Conservation (phyloP, 2,329 filamentous ascomycete genomes). For the Hansfordia pulvinata region DNA sequence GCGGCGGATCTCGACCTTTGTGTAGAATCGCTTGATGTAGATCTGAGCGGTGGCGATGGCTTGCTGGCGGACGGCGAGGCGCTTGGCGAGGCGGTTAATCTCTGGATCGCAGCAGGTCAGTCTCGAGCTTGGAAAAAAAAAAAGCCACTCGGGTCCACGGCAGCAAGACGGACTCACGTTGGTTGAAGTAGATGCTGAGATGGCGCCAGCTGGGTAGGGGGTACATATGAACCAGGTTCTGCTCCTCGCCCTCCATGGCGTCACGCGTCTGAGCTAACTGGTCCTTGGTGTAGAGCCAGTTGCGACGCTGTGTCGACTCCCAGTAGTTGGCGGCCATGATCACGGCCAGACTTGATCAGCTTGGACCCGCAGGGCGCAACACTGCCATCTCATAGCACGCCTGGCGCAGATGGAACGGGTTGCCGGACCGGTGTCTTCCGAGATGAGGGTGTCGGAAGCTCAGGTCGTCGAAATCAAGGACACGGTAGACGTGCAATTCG, state of each 20-base stretch:
- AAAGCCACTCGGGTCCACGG: too few species aligned
- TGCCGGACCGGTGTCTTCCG: constrained; percentile 2
- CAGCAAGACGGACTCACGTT: constrained; percentile 48
- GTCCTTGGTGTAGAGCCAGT: constrained; percentile 83
- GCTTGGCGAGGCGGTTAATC: constrained; percentile 69
- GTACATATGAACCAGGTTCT: constrained; percentile 61
- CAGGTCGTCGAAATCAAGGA: too few species aligned
- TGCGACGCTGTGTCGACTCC: constrained; percentile 80
- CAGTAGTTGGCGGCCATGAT: constrained; percentile 96
- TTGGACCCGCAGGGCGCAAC: too few species aligned
- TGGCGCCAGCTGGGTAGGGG: constrained; percentile 71
- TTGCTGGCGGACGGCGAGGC: constrained; percentile 77
- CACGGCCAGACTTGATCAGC: too few species aligned
- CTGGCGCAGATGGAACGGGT: constrained; percentile 8
- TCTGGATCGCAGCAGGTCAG: constrained; percentile 32
- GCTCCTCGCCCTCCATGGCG: constrained; percentile 65
- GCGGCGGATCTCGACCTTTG: constrained; percentile 75
- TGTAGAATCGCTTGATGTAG: constrained; percentile 90
- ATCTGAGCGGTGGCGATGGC: constrained; percentile 87
- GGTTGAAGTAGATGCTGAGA: constrained; percentile 83
- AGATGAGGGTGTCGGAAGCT: too few species aligned
- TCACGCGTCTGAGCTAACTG: constrained; percentile 64
- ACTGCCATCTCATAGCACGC: too few species aligned
- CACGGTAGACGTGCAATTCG: too few species aligned
- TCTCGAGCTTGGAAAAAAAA: too few species aligned